A percentile compares a stretch with the other conserved stretches of the same genome.
Conservation (phyloP, 2,329 filamentous ascomycete species). For the Onygenales sp. region DNA sequence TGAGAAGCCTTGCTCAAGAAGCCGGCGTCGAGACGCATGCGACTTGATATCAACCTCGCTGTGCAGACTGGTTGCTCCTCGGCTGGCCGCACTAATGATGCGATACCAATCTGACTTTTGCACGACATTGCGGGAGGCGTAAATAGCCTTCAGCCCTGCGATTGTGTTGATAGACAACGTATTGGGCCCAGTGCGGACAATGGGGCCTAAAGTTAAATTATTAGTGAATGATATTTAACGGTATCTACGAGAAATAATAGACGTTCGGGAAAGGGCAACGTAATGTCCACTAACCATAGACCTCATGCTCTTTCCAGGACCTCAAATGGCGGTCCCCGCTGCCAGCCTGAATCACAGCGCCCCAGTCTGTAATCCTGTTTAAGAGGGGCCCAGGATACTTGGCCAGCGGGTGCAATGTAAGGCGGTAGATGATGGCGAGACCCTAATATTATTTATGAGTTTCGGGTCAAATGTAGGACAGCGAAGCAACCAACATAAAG, state of each 20-base stretch:
- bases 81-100: constrained; percentile 29
- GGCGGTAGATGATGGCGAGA: constrained; percentile 3
- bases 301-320: constrained; percentile 9
- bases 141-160: constrained; percentile 54
- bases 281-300: constrained; percentile 23
- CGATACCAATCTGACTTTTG: constrained; percentile 19
- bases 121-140: constrained; percentile 13
- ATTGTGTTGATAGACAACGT: constrained; percentile 67
- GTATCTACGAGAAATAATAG: not conserved
- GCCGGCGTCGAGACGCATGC: constrained; percentile 17
- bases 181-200: constrained; percentile 72
- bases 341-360: constrained; percentile 3
- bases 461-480: no score
- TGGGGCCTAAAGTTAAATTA: constrained; percentile 18
- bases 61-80: constrained; percentile 12
- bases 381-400: constrained; percentile 12
- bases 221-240: not conserved
- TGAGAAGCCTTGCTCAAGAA: constrained; percentile 22
- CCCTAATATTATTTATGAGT: no score
- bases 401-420: constrained; percentile 5
- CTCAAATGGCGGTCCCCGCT: constrained; percentile 10
- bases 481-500: no score
- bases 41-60: constrained; percentile 13
- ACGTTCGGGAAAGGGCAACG: not conserved
- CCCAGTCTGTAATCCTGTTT: constrained; percentile 6